phyloP scores from a whole-genome alignment of 495 filamentous ascomycete genomes.

The Thozetella sp. region DNA sequence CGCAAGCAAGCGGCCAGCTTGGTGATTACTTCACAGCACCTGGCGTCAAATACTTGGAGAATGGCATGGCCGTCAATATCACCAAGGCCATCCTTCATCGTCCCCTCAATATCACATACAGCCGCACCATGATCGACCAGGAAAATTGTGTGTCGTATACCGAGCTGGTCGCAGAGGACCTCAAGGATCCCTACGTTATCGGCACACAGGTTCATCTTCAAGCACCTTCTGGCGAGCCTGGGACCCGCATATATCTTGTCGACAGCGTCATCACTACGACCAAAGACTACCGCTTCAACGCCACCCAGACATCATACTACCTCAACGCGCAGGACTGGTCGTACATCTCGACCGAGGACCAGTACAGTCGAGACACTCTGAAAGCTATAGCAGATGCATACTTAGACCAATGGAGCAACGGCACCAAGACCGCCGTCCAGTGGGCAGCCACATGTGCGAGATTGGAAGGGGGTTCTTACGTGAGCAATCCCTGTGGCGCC shows the following conservation, averaged over 20 bases:
- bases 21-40: background rate
- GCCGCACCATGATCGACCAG: background rate
- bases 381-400: background rate
- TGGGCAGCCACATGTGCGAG: background rate
- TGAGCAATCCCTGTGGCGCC: background rate
- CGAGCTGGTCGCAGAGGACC: slow-evolving; percentile 25
- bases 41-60: background rate
- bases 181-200: slow-evolving; percentile 28
- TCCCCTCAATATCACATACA: background rate
- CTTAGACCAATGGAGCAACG: background rate
- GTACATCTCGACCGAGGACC: background rate
- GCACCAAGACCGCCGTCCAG: background rate
- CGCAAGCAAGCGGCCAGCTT: background rate
- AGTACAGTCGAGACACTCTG: background rate
- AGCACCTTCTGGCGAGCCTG: background rate
- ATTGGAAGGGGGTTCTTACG: background rate
- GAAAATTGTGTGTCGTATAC: slow-evolving; percentile 17
- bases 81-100: background rate
- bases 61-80: background rate
- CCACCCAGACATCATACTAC: slow-evolving; percentile 20
- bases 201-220: slow-evolving; percentile 26
- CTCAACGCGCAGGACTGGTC: slow-evolving; percentile 16
- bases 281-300: slow-evolving; percentile 28
- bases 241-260: slow-evolving; percentile 21
- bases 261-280: slow-evolving; percentile 25